Conservation (phyloP, 2,329 filamentous ascomycete genomes). For the Diaporthe caulivora region DNA sequence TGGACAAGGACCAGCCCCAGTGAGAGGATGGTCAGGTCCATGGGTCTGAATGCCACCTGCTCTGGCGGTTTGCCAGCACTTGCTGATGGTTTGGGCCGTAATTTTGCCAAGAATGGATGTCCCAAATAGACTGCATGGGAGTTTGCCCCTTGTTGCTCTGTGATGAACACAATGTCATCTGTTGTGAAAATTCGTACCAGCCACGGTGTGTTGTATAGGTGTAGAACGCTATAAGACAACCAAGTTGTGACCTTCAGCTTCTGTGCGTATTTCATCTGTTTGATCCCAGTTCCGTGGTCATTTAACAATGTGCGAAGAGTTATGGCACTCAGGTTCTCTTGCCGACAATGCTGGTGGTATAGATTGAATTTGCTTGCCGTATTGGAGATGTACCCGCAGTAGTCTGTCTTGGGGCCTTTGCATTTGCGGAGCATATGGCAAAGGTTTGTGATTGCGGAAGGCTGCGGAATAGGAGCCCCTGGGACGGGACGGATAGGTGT, state of each 20-base stretch:
- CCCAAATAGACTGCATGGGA: background rate
- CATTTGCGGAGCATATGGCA: background rate
- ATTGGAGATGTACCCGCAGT: slow-evolving; percentile 19
- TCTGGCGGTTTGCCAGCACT: background rate
- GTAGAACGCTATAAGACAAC: slow-evolving; percentile 33
- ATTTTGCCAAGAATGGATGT: slow-evolving; percentile 8
- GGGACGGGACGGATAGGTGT: background rate
- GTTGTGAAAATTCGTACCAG: slow-evolving; percentile 33
- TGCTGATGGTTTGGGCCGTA: background rate
- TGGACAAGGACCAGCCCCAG: slow-evolving; percentile 23
- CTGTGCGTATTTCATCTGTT: slow-evolving; percentile 19
- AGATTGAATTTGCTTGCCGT: slow-evolving; percentile 10
- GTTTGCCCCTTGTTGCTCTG: background rate
- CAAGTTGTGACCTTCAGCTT: slow-evolving; percentile 29
- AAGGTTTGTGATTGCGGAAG: slow-evolving; percentile 4
- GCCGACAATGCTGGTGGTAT: slow-evolving; percentile 12
- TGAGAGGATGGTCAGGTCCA: slow-evolving; percentile 15
- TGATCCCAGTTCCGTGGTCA: background rate
- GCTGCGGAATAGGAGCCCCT: background rate
- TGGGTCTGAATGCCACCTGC: slow-evolving; percentile 15
- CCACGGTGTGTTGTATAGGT: slow-evolving; percentile 39
- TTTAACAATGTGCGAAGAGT: slow-evolving; percentile 8
- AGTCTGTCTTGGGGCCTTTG: background rate
- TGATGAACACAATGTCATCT: slow-evolving; percentile 30
- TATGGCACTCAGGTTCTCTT: background rate